Conservation (phyloP, 352 stramenopile species). For the Aphanomyces astaci region DNA sequence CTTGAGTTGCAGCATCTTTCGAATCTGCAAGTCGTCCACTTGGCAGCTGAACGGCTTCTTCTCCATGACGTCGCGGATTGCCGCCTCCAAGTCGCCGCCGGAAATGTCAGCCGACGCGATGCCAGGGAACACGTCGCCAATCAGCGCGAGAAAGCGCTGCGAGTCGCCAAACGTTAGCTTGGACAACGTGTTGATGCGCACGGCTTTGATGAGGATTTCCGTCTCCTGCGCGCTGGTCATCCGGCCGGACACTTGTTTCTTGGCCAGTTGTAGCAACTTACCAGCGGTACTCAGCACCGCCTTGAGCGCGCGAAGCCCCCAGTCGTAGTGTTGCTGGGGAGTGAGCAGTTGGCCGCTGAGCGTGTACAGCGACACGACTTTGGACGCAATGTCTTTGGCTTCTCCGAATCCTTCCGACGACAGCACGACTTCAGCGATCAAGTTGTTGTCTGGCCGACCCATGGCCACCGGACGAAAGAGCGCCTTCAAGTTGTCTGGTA, state of each 20-base stretch:
- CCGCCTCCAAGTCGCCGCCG: slow-evolving; percentile 67
- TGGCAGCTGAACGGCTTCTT: slow-evolving; percentile 83
- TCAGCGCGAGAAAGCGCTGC: slow-evolving; percentile 83
- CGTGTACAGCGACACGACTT: slow-evolving; percentile 89
- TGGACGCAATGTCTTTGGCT: slow-evolving; percentile 84
- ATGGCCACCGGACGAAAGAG: slow-evolving; percentile 93
- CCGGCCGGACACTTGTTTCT: slow-evolving; percentile 50
- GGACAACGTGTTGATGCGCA: slow-evolving; percentile 92
- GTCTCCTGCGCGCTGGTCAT: slow-evolving; percentile 72
- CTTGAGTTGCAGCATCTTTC: slow-evolving; percentile 95
- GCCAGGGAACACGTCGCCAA: slow-evolving; percentile 90
- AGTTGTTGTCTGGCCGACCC: slow-evolving; percentile 87
- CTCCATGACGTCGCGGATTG: slow-evolving; percentile 86
- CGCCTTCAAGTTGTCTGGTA: slow-evolving; percentile 92
- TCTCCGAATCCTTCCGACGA: slow-evolving; percentile 87
- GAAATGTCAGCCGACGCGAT: slow-evolving; percentile 73
- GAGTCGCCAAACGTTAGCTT: slow-evolving; percentile 93
- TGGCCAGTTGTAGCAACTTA: slow-evolving; percentile 81
- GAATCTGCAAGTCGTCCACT: slow-evolving; percentile 85
- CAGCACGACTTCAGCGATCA: slow-evolving; percentile 91
- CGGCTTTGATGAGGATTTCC: slow-evolving; percentile 91
- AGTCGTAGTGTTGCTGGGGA: slow-evolving; percentile 92
- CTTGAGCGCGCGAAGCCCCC: slow-evolving; percentile 89
- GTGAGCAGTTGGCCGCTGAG: slow-evolving; percentile 81
- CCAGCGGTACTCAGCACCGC: slow-evolving; percentile 91